Percentiles rank a stretch among this genome's conserved stretches.
Conservation (phyloP, 75 land plant species). For the Picea sitchensis region DNA sequence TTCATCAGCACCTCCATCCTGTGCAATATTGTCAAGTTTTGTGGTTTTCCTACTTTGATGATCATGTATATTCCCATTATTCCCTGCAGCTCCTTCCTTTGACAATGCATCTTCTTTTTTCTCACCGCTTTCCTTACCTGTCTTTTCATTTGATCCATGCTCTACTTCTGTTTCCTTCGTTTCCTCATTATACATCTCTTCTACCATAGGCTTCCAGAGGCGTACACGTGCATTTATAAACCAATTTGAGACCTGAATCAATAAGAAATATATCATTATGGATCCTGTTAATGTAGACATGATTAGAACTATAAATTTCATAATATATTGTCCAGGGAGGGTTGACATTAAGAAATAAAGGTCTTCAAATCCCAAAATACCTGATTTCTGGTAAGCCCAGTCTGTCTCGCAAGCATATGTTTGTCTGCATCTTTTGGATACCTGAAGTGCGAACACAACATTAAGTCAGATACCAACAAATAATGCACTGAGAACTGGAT, state of each 20-base stretch:
- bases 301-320: neutral
- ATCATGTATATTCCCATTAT: neutral
- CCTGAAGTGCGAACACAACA: constrained; percentile 17
- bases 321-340: neutral
- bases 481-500: neutral
- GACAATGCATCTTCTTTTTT: constrained; percentile 1
- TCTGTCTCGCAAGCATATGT: constrained; percentile 65
- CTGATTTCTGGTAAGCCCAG: constrained; percentile 75
- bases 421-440: constrained; percentile 77
- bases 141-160: constrained; percentile 7
- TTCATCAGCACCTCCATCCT: neutral
- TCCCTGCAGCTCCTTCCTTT: neutral
- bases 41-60: neutral
- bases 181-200: constrained; percentile 34
- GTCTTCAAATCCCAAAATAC: constrained; percentile 16
- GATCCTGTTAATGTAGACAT: neutral
- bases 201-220: constrained; percentile 63
- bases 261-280: neutral
- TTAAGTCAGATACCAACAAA: neutral
- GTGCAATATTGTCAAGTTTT: neutral
- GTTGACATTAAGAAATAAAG: neutral
- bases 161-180: constrained; percentile 11
- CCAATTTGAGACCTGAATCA: constrained; percentile 47
- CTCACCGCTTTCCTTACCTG: constrained; percentile 4
- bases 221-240: constrained; percentile 59